Conservation (phyloP, 495 filamentous ascomycete genomes). For the Stereocaulon alpinum region DNA sequence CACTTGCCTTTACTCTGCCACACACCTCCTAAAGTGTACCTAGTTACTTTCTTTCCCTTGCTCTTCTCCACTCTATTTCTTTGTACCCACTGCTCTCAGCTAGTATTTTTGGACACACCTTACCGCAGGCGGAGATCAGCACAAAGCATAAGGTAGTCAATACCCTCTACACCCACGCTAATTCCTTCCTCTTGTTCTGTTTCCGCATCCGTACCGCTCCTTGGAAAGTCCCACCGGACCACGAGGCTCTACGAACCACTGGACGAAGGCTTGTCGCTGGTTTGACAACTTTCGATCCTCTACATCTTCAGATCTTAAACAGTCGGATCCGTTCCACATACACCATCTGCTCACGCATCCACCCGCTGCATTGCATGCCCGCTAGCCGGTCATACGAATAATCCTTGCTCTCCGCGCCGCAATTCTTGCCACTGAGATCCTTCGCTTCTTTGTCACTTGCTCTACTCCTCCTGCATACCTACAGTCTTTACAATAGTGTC, state of each 20-base stretch:
- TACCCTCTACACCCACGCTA: neutral
- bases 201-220: neutral
- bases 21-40: neutral
- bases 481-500: slow-evolving; percentile 5
- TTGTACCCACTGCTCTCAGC: slow-evolving; percentile 7
- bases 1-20: neutral
- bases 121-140: slow-evolving; percentile 3
- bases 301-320: neutral
- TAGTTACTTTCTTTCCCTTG: neutral
- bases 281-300: neutral
- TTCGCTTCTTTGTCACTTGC: neutral
- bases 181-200: neutral
- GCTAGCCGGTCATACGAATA: neutral
- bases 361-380: neutral
- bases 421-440: neutral
- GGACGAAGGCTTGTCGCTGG: slow-evolving; percentile 1
- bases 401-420: neutral
- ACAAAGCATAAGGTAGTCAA: slow-evolving; percentile 6
- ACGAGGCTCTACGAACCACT: neutral
- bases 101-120: neutral
- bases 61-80: neutral
- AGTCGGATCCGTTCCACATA: neutral
- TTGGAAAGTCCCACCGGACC: neutral
- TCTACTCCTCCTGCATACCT: neutral
- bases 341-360: neutral